Evolutionary conservation across 1,284 basidiomycete genomes (phyloP).

Genomic region (Apiotrichum veenhuisii): DNA sequence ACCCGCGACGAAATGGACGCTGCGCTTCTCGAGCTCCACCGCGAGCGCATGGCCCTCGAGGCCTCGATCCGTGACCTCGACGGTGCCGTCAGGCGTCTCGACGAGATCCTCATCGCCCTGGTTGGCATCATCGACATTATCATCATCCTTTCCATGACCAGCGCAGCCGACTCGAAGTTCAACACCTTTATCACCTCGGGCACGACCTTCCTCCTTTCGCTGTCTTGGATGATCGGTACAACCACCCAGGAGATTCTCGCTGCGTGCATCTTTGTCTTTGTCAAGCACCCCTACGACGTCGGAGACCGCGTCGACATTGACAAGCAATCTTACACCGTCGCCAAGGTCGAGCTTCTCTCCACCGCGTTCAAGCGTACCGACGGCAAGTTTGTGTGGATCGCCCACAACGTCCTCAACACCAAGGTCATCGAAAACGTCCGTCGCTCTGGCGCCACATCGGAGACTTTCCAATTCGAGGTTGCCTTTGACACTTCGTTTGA

Average conservation of each 20-base stretch:
- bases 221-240: conserved; percentile 83
- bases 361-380: conserved; percentile 56
- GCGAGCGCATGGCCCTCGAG: conserved; percentile 77
- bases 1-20: conserved; percentile 71
- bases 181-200: conserved; percentile 61
- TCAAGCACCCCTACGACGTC: conserved; percentile 80
- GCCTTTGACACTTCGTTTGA: conserved; percentile 75
- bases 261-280: conserved; percentile 72
- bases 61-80: conserved; percentile 88
- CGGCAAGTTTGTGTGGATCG: conserved; percentile 60
- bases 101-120: conserved; percentile 52
- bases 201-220: conserved; percentile 74
- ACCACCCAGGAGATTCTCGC: conserved; percentile 54
- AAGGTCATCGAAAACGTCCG: conserved; percentile 58
- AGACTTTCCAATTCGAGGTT: conserved; percentile 71
- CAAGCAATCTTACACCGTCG: conserved; percentile 64
- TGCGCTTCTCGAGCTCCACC: conserved; percentile 75
- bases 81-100: conserved; percentile 69
- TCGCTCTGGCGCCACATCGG: conserved; percentile 52
- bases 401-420: conserved; percentile 61
- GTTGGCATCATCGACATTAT: conserved; percentile 63
- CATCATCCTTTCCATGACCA: conserved; percentile 66
- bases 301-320: conserved; percentile 68
- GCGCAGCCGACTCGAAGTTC: conserved; percentile 1
- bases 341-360: conserved; percentile 78